A percentile compares a stretch with the other conserved stretches of the same genome.
Conservation (phyloP, 2,329 filamentous ascomycete genomes). For the Delphinella strobiligena region DNA sequence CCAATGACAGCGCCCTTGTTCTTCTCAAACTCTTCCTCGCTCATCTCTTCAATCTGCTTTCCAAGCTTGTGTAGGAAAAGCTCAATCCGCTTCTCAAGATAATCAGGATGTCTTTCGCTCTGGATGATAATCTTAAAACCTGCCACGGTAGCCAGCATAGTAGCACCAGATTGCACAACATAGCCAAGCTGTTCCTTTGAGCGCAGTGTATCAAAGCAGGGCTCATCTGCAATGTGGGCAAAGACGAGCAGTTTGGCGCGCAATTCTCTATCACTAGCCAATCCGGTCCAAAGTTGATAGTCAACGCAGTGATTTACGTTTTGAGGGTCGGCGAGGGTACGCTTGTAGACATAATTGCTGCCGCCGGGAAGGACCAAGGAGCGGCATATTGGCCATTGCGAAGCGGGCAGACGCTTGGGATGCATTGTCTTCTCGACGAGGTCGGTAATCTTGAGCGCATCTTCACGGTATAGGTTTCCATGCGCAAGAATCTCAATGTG, state of each 20-base stretch:
- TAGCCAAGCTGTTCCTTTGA: constrained; percentile 98
- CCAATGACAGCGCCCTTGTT: constrained; percentile 85
- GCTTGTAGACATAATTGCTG: constrained; percentile 73
- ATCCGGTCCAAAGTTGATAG: constrained; percentile 32
- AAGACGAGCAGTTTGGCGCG: constrained; percentile 71
- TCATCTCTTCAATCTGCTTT: constrained; percentile 60
- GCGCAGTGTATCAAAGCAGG: constrained; percentile 83
- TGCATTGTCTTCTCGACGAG: constrained; percentile 68
- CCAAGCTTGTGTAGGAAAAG: constrained; percentile 62
- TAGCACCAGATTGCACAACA: constrained; percentile 76
- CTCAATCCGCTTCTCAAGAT: constrained; percentile 79
- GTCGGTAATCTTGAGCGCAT: constrained; percentile 74
- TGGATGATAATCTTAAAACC: constrained; percentile 87
- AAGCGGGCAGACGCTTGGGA: constrained; percentile 58
- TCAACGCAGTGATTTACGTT: constrained; percentile 57
- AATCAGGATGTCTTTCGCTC: constrained; percentile 74
- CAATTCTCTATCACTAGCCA: constrained; percentile 47
- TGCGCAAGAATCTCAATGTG: constrained; percentile 82
- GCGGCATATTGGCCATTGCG: constrained; percentile 69
- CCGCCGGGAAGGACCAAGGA: constrained; percentile 68
- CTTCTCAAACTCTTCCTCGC: constrained; percentile 70
- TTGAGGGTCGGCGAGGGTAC: constrained; percentile 67
- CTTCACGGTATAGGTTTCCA: constrained; percentile 89
- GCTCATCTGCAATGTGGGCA: constrained; percentile 84
- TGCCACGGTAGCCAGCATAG: constrained; percentile 58